Percentiles rank a stretch among this genome's conserved stretches.
phyloP scores from a whole-genome alignment of 1,139 yeast species.

The Suhomyces atakaporum region DNA sequence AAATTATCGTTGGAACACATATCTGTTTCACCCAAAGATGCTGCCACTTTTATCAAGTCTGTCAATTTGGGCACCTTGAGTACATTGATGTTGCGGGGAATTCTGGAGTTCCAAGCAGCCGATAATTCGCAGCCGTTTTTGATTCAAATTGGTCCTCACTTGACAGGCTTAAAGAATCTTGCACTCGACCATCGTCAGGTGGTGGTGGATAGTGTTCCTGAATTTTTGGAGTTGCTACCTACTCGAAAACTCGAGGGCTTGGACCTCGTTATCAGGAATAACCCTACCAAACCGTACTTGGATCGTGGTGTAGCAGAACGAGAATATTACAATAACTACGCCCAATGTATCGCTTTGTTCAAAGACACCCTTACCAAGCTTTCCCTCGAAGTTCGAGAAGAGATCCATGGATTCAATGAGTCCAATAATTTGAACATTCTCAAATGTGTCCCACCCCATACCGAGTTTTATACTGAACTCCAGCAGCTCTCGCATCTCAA shows the following conservation, averaged over 20 bases:
- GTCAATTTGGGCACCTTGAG: slow-evolving; percentile 24
- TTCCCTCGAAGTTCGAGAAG: slow-evolving; percentile 45
- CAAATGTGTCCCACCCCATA: slow-evolving; percentile 12
- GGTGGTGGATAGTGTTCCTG: slow-evolving; percentile 42
- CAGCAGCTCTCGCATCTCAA: slow-evolving; percentile 23
- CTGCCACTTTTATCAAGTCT: slow-evolving; percentile 20
- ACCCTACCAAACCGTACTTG: slow-evolving; percentile 33
- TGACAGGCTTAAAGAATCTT: slow-evolving; percentile 30
- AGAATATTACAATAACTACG: slow-evolving; percentile 31
- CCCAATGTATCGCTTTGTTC: slow-evolving; percentile 29
- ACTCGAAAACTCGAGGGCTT: slow-evolving; percentile 25
- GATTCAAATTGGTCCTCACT: slow-evolving; percentile 24
- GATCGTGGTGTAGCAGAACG: slow-evolving; percentile 12
- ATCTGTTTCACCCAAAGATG: slow-evolving; percentile 29
- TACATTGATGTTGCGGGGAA: slow-evolving; percentile 27
- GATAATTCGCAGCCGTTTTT: slow-evolving; percentile 25
- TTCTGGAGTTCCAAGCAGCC: slow-evolving; percentile 30
- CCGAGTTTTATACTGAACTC: slow-evolving; percentile 11
- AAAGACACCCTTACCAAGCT: slow-evolving; percentile 29
- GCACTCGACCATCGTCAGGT: slow-evolving; percentile 50
- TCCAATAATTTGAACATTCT: slow-evolving; percentile 10
- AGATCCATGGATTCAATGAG: slow-evolving; percentile 15
- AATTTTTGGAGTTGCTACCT: slow-evolving; percentile 31
- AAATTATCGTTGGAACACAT: slow-evolving; percentile 30
- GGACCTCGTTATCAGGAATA: slow-evolving; percentile 47